Conservation (phyloP, 495 filamentous ascomycete genomes). For the Letharia lupina region DNA sequence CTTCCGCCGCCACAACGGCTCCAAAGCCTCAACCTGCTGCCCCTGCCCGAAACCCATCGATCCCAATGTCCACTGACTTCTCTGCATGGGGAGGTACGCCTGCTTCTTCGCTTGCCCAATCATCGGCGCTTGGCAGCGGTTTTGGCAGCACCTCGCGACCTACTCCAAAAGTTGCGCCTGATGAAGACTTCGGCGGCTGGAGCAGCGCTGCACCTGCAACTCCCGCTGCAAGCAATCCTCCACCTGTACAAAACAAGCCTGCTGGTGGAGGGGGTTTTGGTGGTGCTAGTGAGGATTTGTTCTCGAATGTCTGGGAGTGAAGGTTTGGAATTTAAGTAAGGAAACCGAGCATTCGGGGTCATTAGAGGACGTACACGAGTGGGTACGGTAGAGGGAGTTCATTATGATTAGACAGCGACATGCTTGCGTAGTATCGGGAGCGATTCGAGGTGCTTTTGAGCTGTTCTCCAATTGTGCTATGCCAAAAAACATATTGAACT, state of each 20-base stretch:
- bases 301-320: conserved; percentile 89
- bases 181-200: conserved; percentile 95
- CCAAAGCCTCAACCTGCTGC: conserved; percentile 22
- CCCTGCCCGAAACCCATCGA: conserved; percentile 21
- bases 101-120: conserved; percentile 39
- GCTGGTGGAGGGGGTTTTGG: conserved; percentile 54
- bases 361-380: neutral
- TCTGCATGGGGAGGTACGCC: conserved; percentile 40
- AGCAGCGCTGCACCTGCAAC: conserved; percentile 54
- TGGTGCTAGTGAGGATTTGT: conserved; percentile 70
- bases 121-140: conserved; percentile 19
- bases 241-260: conserved; percentile 36
- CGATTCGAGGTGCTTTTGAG: neutral
- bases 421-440: neutral
- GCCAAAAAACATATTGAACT: neutral
- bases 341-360: neutral
- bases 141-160: conserved; percentile 36
- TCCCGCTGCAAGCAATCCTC: conserved; percentile 36
- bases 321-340: neutral
- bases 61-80: conserved; percentile 29
- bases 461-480: neutral
- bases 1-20: conserved; percentile 28
- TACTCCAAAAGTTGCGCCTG: conserved; percentile 58
- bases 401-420: conserved; percentile 1
- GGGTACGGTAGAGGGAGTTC: neutral